phyloP scores from a whole-genome alignment of 331 rosid species.

The Acacia concinna region DNA sequence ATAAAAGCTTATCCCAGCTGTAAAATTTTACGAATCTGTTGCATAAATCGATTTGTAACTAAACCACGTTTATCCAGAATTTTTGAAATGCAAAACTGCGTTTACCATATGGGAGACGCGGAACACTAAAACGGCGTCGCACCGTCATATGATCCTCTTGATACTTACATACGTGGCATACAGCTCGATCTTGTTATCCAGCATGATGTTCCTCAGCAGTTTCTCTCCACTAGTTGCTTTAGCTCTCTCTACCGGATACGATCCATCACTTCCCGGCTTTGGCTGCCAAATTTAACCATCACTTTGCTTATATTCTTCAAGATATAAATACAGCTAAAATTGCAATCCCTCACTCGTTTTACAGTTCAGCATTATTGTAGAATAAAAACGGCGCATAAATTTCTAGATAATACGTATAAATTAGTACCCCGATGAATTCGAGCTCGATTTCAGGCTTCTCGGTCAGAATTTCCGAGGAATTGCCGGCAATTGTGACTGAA shows the following conservation, averaged over 20 bases:
- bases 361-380: background rate
- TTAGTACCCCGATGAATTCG: constrained; percentile 69
- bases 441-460: constrained; percentile 66
- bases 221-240: constrained; percentile 71
- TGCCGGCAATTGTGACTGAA: constrained; percentile 34
- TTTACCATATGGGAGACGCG: background rate
- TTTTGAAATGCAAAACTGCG: background rate
- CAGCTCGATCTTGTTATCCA: constrained; percentile 82
- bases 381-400: background rate
- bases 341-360: background rate
- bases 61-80: background rate
- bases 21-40: background rate
- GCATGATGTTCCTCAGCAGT: constrained; percentile 78
- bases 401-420: background rate
- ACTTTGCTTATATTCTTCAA: too few relatives aligned
- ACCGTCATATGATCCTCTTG: background rate
- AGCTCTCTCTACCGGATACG: constrained; percentile 67
- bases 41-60: background rate
- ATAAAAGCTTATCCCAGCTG: background rate
- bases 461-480: constrained; percentile 37
- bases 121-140: constrained; percentile 2
- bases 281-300: constrained; percentile 50
- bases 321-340: background rate
- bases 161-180: constrained; percentile 90
- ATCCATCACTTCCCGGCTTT: constrained; percentile 61